Percentiles rank a stretch among this genome's conserved stretches.
These are phyloP conservation scores for Penicillium argentinense DNA, from an alignment of 495 filamentous ascomycete species.

Conservation along the genomic window DNA sequence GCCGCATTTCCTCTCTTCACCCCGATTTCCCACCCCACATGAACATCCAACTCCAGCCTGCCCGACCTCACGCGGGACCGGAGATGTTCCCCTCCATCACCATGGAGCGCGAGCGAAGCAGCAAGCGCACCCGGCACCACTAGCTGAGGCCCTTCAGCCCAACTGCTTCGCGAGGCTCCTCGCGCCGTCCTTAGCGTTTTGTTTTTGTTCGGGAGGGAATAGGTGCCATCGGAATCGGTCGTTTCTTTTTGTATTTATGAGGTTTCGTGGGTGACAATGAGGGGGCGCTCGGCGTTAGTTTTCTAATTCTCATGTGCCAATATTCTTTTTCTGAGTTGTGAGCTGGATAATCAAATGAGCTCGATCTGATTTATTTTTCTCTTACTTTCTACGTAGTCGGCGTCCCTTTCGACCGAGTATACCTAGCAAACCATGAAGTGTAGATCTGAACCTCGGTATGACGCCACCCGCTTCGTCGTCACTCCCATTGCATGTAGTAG, in stretches of 20 bases:
- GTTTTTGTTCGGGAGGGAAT: constrained; percentile 1
- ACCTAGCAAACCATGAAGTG: too few relatives aligned
- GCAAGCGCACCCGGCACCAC: constrained; percentile 28
- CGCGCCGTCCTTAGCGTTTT: background rate
- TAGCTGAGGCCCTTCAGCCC: background rate
- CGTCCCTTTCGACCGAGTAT: background rate
- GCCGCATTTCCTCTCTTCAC: constrained; percentile 38
- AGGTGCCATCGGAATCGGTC: background rate
- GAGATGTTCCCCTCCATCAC: constrained; percentile 24
- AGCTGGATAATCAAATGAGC: constrained; percentile 1
- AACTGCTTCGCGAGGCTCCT: background rate
- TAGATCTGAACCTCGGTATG: constrained; percentile 7
- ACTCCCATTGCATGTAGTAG: too few relatives aligned
- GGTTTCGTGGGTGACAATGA: background rate
- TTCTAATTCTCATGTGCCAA: background rate
- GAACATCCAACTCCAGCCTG: constrained; percentile 39
- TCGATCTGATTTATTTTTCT: background rate
- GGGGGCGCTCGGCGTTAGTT: background rate
- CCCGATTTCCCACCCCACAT: constrained; percentile 41
- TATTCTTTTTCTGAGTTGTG: background rate
- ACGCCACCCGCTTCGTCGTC: constrained; percentile 7
- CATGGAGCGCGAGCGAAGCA: constrained; percentile 31
- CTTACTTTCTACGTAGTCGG: background rate
- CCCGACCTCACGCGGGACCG: constrained; percentile 3
- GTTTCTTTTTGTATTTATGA: background rate